Evolutionary conservation across 2,329 filamentous ascomycete genomes (phyloP).

Genomic region (Epichloe sp.): DNA sequence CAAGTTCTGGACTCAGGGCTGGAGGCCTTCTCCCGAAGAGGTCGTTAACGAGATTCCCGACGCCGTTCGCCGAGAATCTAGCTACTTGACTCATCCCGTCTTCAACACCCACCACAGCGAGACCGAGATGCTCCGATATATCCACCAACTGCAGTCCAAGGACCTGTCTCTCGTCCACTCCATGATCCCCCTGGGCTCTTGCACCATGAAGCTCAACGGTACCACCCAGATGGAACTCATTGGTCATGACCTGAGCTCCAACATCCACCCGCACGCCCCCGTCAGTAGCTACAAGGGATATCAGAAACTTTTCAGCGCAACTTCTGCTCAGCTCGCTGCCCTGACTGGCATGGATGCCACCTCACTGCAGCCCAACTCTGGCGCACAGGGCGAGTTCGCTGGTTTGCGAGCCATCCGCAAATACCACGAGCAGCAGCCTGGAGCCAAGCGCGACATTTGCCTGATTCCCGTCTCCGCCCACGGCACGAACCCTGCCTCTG

Average conservation of each 20-base stretch:
- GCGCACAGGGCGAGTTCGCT: slow-evolving; percentile 89
- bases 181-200: slow-evolving; percentile 94
- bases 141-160: slow-evolving; percentile 85
- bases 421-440: slow-evolving; percentile 57
- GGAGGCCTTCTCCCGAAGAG: slow-evolving; percentile 22
- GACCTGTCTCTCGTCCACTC: slow-evolving; percentile 89
- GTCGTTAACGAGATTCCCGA: slow-evolving; percentile 34
- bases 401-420: slow-evolving; percentile 80
- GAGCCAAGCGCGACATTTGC: slow-evolving; percentile 74
- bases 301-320: slow-evolving; percentile 51
- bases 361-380: slow-evolving; percentile 88
- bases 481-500: slow-evolving; percentile 89
- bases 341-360: slow-evolving; percentile 88
- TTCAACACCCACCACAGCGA: slow-evolving; percentile 95
- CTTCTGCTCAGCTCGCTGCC: slow-evolving; percentile 62
- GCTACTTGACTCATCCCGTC: slow-evolving; percentile 76
- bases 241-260: slow-evolving; percentile 60
- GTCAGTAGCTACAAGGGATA: slow-evolving; percentile 54
- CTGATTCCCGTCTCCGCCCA: slow-evolving; percentile 91
- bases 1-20: slow-evolving; percentile 27
- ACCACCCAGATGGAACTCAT: slow-evolving; percentile 88
- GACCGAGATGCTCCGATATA: slow-evolving; percentile 87
- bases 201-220: slow-evolving; percentile 96
- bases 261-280: slow-evolving; percentile 71
- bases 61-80: slow-evolving; percentile 53